Percentiles rank a stretch among this genome's conserved stretches.
Conservation (phyloP, 306 rosid genomes). For the Prunus mume region DNA sequence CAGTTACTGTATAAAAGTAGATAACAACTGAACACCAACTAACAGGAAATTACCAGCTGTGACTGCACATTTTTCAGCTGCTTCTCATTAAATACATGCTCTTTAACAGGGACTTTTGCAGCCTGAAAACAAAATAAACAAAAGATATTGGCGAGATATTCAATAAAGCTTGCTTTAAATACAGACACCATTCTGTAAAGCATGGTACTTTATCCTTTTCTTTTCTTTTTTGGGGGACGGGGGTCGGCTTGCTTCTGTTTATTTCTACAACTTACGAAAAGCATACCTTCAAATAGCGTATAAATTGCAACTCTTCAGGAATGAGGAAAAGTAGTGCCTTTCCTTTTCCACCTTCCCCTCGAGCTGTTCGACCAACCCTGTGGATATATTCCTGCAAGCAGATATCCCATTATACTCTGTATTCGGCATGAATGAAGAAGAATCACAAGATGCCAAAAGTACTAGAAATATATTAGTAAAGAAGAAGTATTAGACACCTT, state of each 20-base stretch:
- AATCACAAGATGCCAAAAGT: neutral
- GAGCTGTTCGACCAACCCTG: constrained; percentile 98
- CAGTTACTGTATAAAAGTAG: neutral
- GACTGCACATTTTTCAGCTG: constrained; percentile 81
- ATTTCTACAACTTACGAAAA: neutral
- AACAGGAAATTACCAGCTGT: constrained; percentile 60
- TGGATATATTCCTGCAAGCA: constrained; percentile 84
- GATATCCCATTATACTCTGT: constrained; percentile 12
- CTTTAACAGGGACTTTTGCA: constrained; percentile 87
- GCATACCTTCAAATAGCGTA: constrained; percentile 74
- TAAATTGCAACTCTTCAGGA: constrained; percentile 79
- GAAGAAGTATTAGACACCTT: constrained; percentile 48
- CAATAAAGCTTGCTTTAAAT: neutral
- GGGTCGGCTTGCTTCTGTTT: neutral
- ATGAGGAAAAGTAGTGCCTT: constrained; percentile 80
- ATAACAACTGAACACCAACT: constrained; percentile 5
- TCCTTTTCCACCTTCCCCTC: constrained; percentile 94
- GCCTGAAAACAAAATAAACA: constrained; percentile 40
- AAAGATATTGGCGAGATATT: neutral
- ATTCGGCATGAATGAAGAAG: constrained; percentile 16
- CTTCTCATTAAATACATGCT: constrained; percentile 59
- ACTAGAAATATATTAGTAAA: neutral
- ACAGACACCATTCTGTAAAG: neutral
- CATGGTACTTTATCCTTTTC: neutral
- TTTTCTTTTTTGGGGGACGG: neutral